phyloP scores from a whole-genome alignment of 2,329 filamentous ascomycete genomes.

The Xylariaceae sp. region DNA sequence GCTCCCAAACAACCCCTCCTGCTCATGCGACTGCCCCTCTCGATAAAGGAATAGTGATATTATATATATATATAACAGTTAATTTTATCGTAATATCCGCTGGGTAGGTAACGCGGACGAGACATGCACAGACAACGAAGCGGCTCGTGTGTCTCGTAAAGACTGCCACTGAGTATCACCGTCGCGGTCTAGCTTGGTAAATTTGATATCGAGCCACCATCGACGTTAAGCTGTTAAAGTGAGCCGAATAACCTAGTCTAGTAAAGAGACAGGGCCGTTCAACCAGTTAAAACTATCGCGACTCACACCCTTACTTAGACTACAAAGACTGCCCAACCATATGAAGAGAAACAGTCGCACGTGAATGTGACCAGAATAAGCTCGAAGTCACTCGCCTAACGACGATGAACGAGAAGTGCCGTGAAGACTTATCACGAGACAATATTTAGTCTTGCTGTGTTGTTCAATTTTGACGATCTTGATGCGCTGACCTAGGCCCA shows the following conservation, averaged over 20 bases:
- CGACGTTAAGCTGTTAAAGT: too few relatives aligned
- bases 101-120: neutral
- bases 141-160: slow-evolving; percentile 5
- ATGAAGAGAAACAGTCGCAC: slow-evolving; percentile 5
- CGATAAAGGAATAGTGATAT: neutral
- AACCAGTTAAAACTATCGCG: slow-evolving; percentile 20
- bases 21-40: slow-evolving; percentile 32
- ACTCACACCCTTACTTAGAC: slow-evolving; percentile 19
- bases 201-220: slow-evolving; percentile 6
- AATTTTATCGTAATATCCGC: too few relatives aligned
- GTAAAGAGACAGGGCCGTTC: slow-evolving; percentile 14
- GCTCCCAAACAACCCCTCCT: slow-evolving; percentile 33
- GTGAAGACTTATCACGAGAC: slow-evolving; percentile 20
- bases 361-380: slow-evolving; percentile 15
- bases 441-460: slow-evolving; percentile 19
- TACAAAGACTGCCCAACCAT: slow-evolving; percentile 19
- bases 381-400: slow-evolving; percentile 1
- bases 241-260: slow-evolving; percentile 11
- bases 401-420: slow-evolving; percentile 13
- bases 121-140: slow-evolving; percentile 22
- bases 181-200: slow-evolving; percentile 11
- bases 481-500: slow-evolving; percentile 17
- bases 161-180: slow-evolving; percentile 13
- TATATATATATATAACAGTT: too few relatives aligned
- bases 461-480: slow-evolving; percentile 23